Conservation (phyloP, 2,329 filamentous ascomycete genomes). For the Colletotrichum graminicola region DNA sequence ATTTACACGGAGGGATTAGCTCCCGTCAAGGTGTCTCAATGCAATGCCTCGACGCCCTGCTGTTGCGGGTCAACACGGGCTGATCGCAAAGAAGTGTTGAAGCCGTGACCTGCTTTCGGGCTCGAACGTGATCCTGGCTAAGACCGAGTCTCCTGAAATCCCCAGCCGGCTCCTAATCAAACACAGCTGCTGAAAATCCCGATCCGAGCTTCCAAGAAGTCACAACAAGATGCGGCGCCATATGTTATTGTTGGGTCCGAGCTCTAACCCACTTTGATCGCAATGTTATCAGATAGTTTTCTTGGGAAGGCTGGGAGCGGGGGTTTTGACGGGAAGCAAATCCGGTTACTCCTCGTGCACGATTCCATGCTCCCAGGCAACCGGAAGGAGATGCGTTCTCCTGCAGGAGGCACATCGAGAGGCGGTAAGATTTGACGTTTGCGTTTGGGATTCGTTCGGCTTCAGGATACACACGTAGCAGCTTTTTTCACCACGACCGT, state of each 20-base stretch:
- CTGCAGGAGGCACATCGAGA: not conserved
- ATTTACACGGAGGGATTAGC: not conserved
- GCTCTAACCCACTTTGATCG: constrained; percentile 13
- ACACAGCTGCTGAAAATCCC: not conserved
- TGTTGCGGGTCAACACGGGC: constrained; percentile 1
- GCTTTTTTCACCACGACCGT: not conserved
- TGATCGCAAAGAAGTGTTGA: not conserved
- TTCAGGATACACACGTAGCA: not conserved
- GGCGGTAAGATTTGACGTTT: not conserved
- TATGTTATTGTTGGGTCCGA: constrained; percentile 8
- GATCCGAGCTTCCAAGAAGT: not conserved
- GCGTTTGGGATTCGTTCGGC: not conserved
- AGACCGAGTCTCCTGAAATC: not conserved
- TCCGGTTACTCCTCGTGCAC: not conserved
- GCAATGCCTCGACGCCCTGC: not conserved
- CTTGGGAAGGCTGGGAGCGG: constrained; percentile 11
- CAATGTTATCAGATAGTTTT: constrained; percentile 3
- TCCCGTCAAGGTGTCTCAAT: constrained; percentile 1
- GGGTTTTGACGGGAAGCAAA: not conserved
- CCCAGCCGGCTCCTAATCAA: not conserved
- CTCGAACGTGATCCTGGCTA: not conserved
- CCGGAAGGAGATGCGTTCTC: not conserved
- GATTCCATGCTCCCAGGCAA: not conserved
- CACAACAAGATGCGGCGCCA: constrained; percentile 9
- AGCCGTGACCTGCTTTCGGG: constrained; percentile 2